Evolutionary conservation across 129 eudicot genomes (phyloP).

Genomic region (Saposhnikovia divaricata): DNA sequence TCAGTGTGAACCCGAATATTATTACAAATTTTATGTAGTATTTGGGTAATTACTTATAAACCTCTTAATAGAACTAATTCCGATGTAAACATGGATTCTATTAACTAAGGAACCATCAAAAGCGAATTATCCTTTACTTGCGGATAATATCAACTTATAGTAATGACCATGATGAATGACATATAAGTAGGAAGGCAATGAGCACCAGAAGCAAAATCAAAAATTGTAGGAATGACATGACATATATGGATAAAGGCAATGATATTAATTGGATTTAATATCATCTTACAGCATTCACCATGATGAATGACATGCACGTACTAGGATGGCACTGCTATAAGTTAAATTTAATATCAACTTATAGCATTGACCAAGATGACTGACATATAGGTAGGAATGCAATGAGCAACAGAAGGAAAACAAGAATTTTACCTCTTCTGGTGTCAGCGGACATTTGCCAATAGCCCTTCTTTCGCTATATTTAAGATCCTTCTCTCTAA

Average conservation of each 20-base stretch:
- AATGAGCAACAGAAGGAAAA: background rate
- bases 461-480: constrained; percentile 79
- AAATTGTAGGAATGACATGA: constrained; percentile 21
- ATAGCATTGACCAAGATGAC: background rate
- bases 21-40: no score
- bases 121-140: background rate
- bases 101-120: background rate
- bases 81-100: background rate
- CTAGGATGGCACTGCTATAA: background rate
- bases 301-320: background rate
- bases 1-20: no score
- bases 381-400: no score
- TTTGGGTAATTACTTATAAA: background rate
- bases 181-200: background rate
- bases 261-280: background rate
- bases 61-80: background rate
- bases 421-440: constrained; percentile 68
- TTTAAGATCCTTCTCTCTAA: constrained; percentile 69
- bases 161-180: background rate
- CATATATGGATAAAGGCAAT: constrained; percentile 3
- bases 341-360: background rate
- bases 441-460: constrained; percentile 94
- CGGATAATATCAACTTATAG: background rate
- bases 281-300: background rate
- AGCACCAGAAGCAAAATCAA: background rate